These are phyloP conservation scores for Phialophora verrucosa DNA, from an alignment of 2,329 filamentous ascomycete species.

Conservation along the genomic window DNA sequence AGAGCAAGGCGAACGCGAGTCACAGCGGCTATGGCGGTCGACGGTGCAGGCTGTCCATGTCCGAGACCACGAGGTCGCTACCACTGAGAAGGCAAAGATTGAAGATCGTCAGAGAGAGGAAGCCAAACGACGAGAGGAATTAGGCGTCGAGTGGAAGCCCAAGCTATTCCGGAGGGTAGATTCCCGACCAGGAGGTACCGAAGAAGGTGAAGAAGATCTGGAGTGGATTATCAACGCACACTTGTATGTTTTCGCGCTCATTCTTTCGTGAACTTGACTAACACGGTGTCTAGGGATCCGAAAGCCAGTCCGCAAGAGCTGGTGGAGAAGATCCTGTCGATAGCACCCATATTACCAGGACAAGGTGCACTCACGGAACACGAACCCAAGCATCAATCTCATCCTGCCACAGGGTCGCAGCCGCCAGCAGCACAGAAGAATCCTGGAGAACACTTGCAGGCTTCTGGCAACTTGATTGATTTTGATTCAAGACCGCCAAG, in stretches of 20 bases:
- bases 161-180: slow-evolving; percentile 79
- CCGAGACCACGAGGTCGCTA: slow-evolving; percentile 85
- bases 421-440: slow-evolving; percentile 13
- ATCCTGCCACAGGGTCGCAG: slow-evolving; percentile 39
- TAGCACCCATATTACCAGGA: slow-evolving; percentile 82
- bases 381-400: slow-evolving; percentile 12
- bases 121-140: slow-evolving; percentile 76
- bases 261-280: background rate
- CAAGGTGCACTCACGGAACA: slow-evolving; percentile 63
- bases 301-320: slow-evolving; percentile 29
- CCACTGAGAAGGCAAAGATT: slow-evolving; percentile 93
- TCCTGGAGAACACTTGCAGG: slow-evolving; percentile 13
- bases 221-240: slow-evolving; percentile 93
- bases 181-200: slow-evolving; percentile 70
- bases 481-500: slow-evolving; percentile 39
- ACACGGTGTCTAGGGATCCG: slow-evolving; percentile 30
- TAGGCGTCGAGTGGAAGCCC: slow-evolving; percentile 85
- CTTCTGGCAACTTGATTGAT: slow-evolving; percentile 41
- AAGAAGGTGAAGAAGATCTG: slow-evolving; percentile 84
- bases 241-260: slow-evolving; percentile 63
- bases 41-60: slow-evolving; percentile 82
- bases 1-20: slow-evolving; percentile 90
- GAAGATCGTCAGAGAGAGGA: slow-evolving; percentile 92
- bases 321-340: slow-evolving; percentile 77
- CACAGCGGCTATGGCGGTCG: slow-evolving; percentile 82